phyloP scores from a whole-genome alignment of 495 filamentous ascomycete genomes.

The Penicillium flavigenum region DNA sequence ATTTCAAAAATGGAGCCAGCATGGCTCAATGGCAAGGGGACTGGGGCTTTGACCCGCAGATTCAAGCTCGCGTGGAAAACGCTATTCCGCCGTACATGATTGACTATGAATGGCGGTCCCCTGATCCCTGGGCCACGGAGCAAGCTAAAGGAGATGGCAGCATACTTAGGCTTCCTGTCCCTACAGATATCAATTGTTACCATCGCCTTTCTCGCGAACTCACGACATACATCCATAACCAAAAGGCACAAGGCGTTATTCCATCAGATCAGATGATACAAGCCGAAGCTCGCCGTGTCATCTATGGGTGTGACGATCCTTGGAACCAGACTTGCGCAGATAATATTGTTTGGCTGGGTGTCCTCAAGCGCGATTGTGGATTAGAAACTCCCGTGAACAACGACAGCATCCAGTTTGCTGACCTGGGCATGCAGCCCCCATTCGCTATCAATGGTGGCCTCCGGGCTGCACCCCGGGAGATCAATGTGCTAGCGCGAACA shows the following conservation, averaged over 20 bases:
- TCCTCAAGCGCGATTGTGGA: slow-evolving; percentile 65
- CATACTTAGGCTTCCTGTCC: slow-evolving; percentile 28
- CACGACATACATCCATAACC: slow-evolving; percentile 51
- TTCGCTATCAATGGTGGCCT: slow-evolving; percentile 37
- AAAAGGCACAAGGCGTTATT: slow-evolving; percentile 48
- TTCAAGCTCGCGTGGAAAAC: slow-evolving; percentile 69
- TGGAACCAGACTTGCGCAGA: slow-evolving; percentile 76
- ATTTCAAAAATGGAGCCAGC: slow-evolving; percentile 69
- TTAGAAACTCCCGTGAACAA: slow-evolving; percentile 39
- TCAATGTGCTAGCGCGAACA: slow-evolving; percentile 31
- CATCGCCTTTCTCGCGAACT: slow-evolving; percentile 59
- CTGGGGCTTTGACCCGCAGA: slow-evolving; percentile 71
- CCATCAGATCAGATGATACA: slow-evolving; percentile 64
- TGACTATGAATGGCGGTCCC: slow-evolving; percentile 39
- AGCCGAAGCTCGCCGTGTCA: slow-evolving; percentile 59
- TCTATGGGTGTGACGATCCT: slow-evolving; percentile 63
- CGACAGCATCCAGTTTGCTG: slow-evolving; percentile 36
- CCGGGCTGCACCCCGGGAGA: slow-evolving; percentile 32
- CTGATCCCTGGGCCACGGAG: slow-evolving; percentile 38
- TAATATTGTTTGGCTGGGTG: slow-evolving; percentile 60
- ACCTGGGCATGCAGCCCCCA: slow-evolving; percentile 45
- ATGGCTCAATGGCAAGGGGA: slow-evolving; percentile 80
- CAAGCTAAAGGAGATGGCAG: slow-evolving; percentile 18
- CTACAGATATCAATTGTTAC: slow-evolving; percentile 45
- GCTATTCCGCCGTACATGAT: slow-evolving; percentile 64